Evolutionary conservation across 805 yeast species (phyloP), one percentile per base, ranked within the genome.

Genomic region (Groenewaldozyma tartarivorans): DNA sequence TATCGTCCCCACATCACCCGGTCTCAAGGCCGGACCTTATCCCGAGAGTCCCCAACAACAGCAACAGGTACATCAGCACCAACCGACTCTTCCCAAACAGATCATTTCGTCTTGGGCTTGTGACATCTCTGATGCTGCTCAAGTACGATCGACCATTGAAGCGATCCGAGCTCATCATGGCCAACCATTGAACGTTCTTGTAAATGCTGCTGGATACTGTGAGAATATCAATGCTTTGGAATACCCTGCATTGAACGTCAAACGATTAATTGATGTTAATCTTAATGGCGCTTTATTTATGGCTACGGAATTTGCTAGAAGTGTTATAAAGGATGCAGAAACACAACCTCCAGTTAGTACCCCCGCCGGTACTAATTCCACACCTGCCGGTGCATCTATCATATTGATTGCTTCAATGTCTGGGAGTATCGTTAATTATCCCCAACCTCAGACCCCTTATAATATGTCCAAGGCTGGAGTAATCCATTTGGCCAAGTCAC

Each of bases 391-490:
- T n/a, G 95, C 95, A 29, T 79, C 94, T 2, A 68, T 87, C 52
- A 75, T 86, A 49, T 69, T 83, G 57, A 83, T 95, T 2, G 87
- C 94, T 2, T 82, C 94, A 33, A 86, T 86, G 82, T 80, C 90
- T 20, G 95, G 83, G 4, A 83, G 77, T 61, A 79, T 87, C 51
- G 87, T 77, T 51, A 86, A 86, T 62, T 74, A 77, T 43, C 96
- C 95, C 20, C 90, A 86, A 61, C 69, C 75, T 51, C 95, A 86
- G 64, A 71, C 76, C 48, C 82, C 82, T 51, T 82, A 82, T 71
- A 82, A 82, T 69, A 78, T 80, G 82, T 71, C 90, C 52, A 82
- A 82, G 66, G 92, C 92, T 15, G 92, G 88, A 57, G 90, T 81
- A 33, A 81, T 81, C 53, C 92, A 82, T 63, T 66, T 82, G 71